Evolutionary conservation across 805 yeast species (phyloP).

Genomic region (Lachancea sp.): DNA sequence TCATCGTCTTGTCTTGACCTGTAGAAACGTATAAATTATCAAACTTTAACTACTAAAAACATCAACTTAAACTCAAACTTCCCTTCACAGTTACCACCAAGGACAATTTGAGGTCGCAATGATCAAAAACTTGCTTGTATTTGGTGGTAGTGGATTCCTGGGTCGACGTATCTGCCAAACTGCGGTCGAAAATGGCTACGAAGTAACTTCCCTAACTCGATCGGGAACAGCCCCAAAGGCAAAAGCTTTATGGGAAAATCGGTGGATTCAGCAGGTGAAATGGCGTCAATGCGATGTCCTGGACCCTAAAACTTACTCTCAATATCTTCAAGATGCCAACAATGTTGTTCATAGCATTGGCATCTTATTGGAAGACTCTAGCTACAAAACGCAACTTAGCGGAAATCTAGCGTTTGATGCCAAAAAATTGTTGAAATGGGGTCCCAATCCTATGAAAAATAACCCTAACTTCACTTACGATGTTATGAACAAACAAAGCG

Average conservation of each 20-base stretch:
- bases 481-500: constrained; percentile 63
- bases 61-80: too few species aligned
- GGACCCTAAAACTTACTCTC: constrained; percentile 50
- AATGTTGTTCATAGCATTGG: constrained; percentile 85
- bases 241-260: constrained; percentile 25
- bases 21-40: background rate
- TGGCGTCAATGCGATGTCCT: constrained; percentile 70
- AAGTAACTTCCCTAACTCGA: constrained; percentile 63
- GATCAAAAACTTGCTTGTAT: constrained; percentile 45
- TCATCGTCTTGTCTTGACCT: too few species aligned
- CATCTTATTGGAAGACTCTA: constrained; percentile 57
- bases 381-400: constrained; percentile 47
- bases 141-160: constrained; percentile 86
- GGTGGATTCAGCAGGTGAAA: constrained; percentile 52
- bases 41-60: background rate
- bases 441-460: constrained; percentile 50
- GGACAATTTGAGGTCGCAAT: too few species aligned
- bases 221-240: constrained; percentile 47
- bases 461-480: constrained; percentile 43
- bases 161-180: constrained; percentile 66
- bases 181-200: constrained; percentile 54
- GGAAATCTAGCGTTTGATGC: constrained; percentile 29
- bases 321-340: constrained; percentile 41
- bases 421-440: constrained; percentile 38
- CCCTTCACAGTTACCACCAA: too few species aligned